phyloP scores from a whole-genome alignment of 169 alveolate species.

The Theileria sp. region DNA sequence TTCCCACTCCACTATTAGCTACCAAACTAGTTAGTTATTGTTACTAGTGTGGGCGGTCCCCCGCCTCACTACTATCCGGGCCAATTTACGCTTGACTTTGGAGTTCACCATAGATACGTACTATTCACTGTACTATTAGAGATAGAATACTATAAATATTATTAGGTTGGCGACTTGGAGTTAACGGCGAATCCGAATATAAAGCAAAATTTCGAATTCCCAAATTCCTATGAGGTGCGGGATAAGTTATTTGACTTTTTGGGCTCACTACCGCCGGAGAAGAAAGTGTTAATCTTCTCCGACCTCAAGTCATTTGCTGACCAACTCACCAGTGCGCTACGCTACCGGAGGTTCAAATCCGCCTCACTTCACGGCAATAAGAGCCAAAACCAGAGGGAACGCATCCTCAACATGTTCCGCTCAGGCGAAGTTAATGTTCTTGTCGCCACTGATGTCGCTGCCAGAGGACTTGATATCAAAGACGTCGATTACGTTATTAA shows the following conservation, averaged over 20 bases:
- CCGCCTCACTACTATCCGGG: too few species aligned
- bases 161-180: slow-evolving; percentile 84
- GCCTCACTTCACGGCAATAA: slow-evolving; percentile 90
- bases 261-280: slow-evolving; percentile 67
- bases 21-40: too few species aligned
- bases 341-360: slow-evolving; percentile 82
- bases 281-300: slow-evolving; percentile 78
- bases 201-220: slow-evolving; percentile 71
- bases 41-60: too few species aligned
- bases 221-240: slow-evolving; percentile 74
- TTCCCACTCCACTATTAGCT: too few species aligned
- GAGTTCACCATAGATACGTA: too few species aligned
- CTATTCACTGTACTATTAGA: too few species aligned
- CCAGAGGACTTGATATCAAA: slow-evolving; percentile 93
- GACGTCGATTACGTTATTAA: slow-evolving; percentile 88
- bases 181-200: slow-evolving; percentile 83
- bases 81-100: too few species aligned
- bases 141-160: too few species aligned
- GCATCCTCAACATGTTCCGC: slow-evolving; percentile 82
- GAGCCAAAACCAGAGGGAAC: slow-evolving; percentile 78
- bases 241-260: slow-evolving; percentile 63
- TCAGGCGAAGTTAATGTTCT: slow-evolving; percentile 85
- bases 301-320: slow-evolving; percentile 83
- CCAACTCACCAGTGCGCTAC: slow-evolving; percentile 79
- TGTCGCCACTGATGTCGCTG: slow-evolving; percentile 94